Base-by-base conservation (phyloP, 2,329 filamentous ascomycete genomes). In the Lasiodiplodia citricola region DNA sequence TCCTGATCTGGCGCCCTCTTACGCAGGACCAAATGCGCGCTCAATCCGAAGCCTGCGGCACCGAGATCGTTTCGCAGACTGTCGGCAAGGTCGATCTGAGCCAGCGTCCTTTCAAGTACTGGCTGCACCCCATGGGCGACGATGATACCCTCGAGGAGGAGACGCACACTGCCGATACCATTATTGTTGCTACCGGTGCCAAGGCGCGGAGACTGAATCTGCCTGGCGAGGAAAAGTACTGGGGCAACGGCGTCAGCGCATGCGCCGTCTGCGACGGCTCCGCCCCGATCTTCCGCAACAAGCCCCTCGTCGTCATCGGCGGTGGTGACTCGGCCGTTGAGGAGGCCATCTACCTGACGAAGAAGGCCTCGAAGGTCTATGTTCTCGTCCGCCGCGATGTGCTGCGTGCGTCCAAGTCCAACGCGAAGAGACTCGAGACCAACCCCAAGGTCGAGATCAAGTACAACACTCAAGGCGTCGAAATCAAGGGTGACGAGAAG, bases 211-310 rank as follows among this genome's bases (percentile, higher is more conserved):
- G 96, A 71, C 84, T 99, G 67, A 85, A 91, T 79, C 88, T 99
- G 57, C 85, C 90, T 14, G 96, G 96, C 67, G 96, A 99, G 85
- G 92, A 97, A 67, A 92, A 90, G 80, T 99, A 94, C 88, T 99
- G 96, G 96, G 94, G 97, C 80, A 96, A 92, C 80, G 96, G 96
- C 74, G 93, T 99, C 78, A 96, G 92, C 65, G 96, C 96, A 62
- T 99, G 96, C 82, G 96, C 96, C 41, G 96, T 99, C 60, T 99
- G 96, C 83, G 96, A 99, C 78, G 96, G 96, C 72, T 96, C 94
- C 62, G 91, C 98, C 57, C 96, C 96, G 70, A 97, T 99, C 81
- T 99, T 97, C 90, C 89, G 95, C 75, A 93, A 97, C 82, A 97
- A 97, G 87, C 95, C 92, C 10, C 86, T 99, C 67, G 93, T 95